Conservation (phyloP, 441 rosid genomes). For the Melastoma candidum region DNA sequence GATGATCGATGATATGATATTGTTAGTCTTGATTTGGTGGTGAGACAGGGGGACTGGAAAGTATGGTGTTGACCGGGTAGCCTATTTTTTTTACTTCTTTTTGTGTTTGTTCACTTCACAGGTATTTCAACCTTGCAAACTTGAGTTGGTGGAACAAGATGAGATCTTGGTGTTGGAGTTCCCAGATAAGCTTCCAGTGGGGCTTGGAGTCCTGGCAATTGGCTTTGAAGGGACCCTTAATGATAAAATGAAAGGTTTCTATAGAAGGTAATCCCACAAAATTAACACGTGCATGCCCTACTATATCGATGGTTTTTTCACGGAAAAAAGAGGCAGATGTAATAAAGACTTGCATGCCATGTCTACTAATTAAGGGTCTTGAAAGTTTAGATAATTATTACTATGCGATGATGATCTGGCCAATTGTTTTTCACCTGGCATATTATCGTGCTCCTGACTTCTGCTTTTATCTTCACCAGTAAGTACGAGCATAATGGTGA, state of each 20-base stretch:
- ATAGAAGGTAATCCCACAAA: slow-evolving; percentile 42
- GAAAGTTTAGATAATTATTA: no score
- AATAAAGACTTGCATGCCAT: no score
- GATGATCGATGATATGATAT: no score
- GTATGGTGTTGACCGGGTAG: no score
- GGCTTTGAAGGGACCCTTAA: slow-evolving; percentile 57
- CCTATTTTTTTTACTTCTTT: neutral
- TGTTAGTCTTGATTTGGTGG: no score
- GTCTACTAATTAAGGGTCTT: no score
- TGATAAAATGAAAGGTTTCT: slow-evolving; percentile 88
- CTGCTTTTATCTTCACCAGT: slow-evolving; percentile 25
- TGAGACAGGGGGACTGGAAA: no score
- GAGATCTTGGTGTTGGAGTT: slow-evolving; percentile 78
- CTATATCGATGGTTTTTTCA: no score
- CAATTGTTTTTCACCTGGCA: no score
- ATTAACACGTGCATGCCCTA: neutral
- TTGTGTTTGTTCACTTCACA: slow-evolving; percentile 12
- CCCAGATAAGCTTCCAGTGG: slow-evolving; percentile 42
- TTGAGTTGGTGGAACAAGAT: slow-evolving; percentile 48
- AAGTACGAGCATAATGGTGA: slow-evolving; percentile 66
- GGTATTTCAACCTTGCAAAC: slow-evolving; percentile 47
- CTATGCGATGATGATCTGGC: no score
- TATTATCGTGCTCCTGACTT: no score
- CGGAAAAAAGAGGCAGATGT: no score
- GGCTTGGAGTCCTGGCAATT: slow-evolving; percentile 52